Base-by-base conservation (phyloP, 495 filamentous ascomycete species). In the Paragyromitra xinjiangensis region DNA sequence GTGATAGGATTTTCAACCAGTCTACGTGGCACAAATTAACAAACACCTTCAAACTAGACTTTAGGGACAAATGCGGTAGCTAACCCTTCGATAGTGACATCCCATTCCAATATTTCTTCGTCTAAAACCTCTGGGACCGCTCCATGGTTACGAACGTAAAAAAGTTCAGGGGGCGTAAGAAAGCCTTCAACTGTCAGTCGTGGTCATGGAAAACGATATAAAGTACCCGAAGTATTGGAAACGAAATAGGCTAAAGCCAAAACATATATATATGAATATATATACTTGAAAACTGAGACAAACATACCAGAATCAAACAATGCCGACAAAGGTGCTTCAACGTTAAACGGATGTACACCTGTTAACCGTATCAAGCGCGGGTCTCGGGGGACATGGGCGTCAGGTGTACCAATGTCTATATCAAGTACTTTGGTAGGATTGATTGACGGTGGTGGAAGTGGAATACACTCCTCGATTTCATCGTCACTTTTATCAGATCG, bases 81-180 rank as follows among this genome's bases (percentile, higher is more conserved):
- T 71, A 53, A 89, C 90, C 95, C 94, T 85, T 97, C 94, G 51
- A 98, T 87, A 12, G 89, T 90, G 69, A 98, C 91, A 69, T 93
- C 89, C 95, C 95, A 98, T 79, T 91, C 87, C 64, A 90, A 88
- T 61, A 94, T 88, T 6, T 92, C 89, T 42, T 88, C 85, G 78
- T 97, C 93, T 7, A 86, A 85, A 7, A 97, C 92, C 34, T 87
- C 82, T 3, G 95, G 95, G 6, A 98, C 95, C 0, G 92, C 86
- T 8, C 95, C 95, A 87, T 98, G 95, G 70, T 98, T 98, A 75
- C 95, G 85, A n/a, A 98, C 95, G 83, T 95, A 98, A 85, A 97
- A 96, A 1, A 98, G 85, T 76, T 97, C 93, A n/a, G 93, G 91
- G 26, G 91, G 91, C 4, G 95, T 98, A 48, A 98, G 85, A 83